A percentile compares a stretch with the other conserved stretches of the same genome.
Conservation (phyloP, 495 filamentous ascomycete species). For the Mytilinidion resinicola region DNA sequence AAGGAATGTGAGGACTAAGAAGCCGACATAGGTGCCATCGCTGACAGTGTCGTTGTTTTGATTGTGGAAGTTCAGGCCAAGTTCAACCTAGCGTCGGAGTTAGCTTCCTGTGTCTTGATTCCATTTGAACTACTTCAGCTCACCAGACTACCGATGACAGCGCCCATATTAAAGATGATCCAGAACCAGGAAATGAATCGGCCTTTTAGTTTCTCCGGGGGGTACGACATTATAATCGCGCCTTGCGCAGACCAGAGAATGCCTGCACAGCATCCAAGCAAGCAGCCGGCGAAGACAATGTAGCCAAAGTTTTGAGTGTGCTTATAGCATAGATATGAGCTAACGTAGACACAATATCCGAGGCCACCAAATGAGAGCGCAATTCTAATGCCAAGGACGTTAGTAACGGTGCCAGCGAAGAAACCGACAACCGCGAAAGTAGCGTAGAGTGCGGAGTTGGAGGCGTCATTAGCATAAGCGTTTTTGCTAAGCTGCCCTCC, state of each 20-base stretch:
- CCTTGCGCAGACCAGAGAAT: constrained; percentile 89
- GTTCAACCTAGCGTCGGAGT: constrained; percentile 62
- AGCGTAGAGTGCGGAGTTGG: constrained; percentile 32
- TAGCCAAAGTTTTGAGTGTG: constrained; percentile 59
- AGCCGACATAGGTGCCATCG: constrained; percentile 81
- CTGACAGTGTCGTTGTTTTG: constrained; percentile 52
- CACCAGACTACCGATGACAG: constrained; percentile 43
- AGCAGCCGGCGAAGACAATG: constrained; percentile 51
- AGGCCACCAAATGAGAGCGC: constrained; percentile 76
- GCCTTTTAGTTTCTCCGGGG: constrained; percentile 73
- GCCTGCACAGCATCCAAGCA: constrained; percentile 71
- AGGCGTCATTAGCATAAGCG: constrained; percentile 37
- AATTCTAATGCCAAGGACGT: constrained; percentile 64
- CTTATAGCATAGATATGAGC: constrained; percentile 73
- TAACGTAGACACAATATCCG: constrained; percentile 80
- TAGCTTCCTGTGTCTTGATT: neutral
- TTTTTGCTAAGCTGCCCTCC: constrained; percentile 41
- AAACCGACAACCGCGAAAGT: constrained; percentile 50
- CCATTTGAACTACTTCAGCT: too few relatives aligned
- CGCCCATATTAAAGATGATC: constrained; percentile 93
- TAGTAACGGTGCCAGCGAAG: constrained; percentile 52
- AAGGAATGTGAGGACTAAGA: constrained; percentile 73
- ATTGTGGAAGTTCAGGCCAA: constrained; percentile 68
- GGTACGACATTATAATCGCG: constrained; percentile 94
- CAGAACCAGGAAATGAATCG: constrained; percentile 87